Evolutionary conservation across 2,329 filamentous ascomycete species (phyloP).

Genomic region (Pseudodiploospora longispora): DNA sequence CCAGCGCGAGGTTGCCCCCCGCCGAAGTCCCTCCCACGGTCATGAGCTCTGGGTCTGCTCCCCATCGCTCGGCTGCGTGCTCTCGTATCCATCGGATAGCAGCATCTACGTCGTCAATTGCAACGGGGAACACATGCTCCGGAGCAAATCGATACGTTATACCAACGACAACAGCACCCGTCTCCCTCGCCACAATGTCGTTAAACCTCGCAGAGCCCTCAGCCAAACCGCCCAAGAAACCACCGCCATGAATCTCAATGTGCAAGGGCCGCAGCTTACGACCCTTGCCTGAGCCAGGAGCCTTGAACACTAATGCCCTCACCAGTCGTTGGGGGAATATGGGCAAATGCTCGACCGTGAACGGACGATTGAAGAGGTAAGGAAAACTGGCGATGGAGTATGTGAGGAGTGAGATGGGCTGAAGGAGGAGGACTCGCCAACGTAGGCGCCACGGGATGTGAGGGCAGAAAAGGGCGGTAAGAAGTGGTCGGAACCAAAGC

Average conservation of each 20-base stretch:
- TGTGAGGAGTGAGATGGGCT: constrained; percentile 30
- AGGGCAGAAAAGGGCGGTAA: constrained; percentile 27
- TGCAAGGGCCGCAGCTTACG: constrained; percentile 30
- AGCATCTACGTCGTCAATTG: constrained; percentile 39
- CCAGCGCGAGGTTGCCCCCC: constrained; percentile 36
- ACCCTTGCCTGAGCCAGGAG: constrained; percentile 9
- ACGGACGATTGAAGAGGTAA: constrained; percentile 28
- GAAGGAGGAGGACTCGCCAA: constrained; percentile 35
- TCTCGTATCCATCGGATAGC: constrained; percentile 30
- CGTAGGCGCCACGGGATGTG: constrained; percentile 29
- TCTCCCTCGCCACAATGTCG: constrained; percentile 24
- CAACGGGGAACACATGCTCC: constrained; percentile 39
- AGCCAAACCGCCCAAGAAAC: constrained; percentile 34
- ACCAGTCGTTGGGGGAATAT: constrained; percentile 17
- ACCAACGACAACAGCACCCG: constrained; percentile 37
- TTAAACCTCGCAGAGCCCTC: constrained; percentile 30
- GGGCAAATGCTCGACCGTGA: constrained; percentile 24
- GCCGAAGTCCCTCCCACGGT: constrained; percentile 36
- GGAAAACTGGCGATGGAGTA: constrained; percentile 27
- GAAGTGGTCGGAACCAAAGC: constrained; percentile 17
- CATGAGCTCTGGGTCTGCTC: constrained; percentile 30
- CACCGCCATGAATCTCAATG: constrained; percentile 36
- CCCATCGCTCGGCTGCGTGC: constrained; percentile 27
- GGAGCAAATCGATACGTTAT: constrained; percentile 45
- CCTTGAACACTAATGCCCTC: constrained; percentile 28